These are phyloP conservation scores for Chaetomium cochliodes DNA, from an alignment of 495 filamentous ascomycete species.

Conservation along the genomic window DNA sequence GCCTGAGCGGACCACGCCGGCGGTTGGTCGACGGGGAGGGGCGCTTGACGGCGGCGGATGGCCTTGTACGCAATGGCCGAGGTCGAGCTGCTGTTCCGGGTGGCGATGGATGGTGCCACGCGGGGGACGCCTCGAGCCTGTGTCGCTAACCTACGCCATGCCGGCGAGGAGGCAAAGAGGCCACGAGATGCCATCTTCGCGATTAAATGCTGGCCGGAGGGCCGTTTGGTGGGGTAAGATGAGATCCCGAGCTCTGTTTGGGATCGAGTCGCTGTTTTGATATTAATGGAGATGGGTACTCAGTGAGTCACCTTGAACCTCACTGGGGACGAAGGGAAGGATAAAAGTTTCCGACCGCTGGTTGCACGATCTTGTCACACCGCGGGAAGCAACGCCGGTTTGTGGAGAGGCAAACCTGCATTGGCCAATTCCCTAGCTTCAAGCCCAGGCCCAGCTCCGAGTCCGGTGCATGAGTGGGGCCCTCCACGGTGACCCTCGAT, in stretches of 20 bases:
- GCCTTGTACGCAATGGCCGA: conserved; percentile 97
- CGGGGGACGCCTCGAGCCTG: conserved; percentile 29
- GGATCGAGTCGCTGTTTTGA: background rate
- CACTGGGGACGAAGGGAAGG: conserved; percentile 12
- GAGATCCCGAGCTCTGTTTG: background rate
- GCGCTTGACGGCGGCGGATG: conserved; percentile 80
- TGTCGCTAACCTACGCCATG: conserved; percentile 36
- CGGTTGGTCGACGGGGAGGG: conserved; percentile 74
- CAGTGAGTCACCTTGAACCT: conserved; percentile 27
- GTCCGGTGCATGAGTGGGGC: conserved; percentile 18
- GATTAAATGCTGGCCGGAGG: conserved; percentile 28
- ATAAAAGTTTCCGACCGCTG: conserved; percentile 26
- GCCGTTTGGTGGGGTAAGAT: conserved; percentile 8
- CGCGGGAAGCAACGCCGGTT: conserved; percentile 15
- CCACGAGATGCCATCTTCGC: conserved; percentile 47
- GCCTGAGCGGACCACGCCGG: conserved; percentile 90
- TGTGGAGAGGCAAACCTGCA: conserved; percentile 25
- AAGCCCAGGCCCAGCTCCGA: conserved; percentile 18
- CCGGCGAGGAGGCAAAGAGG: conserved; percentile 37
- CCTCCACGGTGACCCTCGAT: no score
- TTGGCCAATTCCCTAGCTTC: conserved; percentile 27
- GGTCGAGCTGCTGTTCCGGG: conserved; percentile 59
- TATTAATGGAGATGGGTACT: conserved; percentile 4
- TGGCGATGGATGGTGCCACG: conserved; percentile 25
- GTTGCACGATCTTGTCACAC: conserved; percentile 13